Evolutionary conservation across 2,329 filamentous ascomycete species (phyloP).

Genomic region (Talaromyces pinophilus): DNA sequence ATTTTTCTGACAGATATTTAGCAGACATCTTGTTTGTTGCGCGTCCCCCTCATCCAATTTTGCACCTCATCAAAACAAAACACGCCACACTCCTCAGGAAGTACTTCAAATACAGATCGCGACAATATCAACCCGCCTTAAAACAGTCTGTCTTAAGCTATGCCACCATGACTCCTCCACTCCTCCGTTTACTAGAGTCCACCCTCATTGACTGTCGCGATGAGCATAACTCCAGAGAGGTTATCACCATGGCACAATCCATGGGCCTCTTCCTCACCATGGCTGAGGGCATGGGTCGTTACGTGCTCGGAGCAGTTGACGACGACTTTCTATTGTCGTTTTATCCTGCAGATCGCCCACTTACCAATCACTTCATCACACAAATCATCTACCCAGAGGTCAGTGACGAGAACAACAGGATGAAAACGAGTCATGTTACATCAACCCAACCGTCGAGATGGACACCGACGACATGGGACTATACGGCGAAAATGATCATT

Average conservation of each 20-base stretch:
- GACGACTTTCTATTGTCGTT: not conserved
- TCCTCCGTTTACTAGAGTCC: not conserved
- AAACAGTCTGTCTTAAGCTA: not conserved
- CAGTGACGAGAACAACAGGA: not conserved
- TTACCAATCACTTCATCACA: not conserved
- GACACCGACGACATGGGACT: not conserved
- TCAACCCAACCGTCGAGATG: not conserved
- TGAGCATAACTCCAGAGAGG: not conserved
- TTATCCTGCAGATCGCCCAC: not conserved
- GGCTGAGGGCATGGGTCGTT: not conserved
- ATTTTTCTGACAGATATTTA: not conserved
- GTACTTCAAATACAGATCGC: not conserved
- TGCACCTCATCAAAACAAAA: not conserved
- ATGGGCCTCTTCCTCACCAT: not conserved
- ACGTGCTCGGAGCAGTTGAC: not conserved
- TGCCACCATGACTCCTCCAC: not conserved
- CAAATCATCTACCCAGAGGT: conserved; percentile 1
- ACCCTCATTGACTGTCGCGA: not conserved
- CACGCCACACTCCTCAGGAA: not conserved
- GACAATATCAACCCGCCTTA: not conserved
- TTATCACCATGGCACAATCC: not conserved
- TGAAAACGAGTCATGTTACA: not conserved
- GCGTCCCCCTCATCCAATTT: not conserved
- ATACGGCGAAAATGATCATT: not conserved
- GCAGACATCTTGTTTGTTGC: not conserved